Evolutionary conservation across 2,329 filamentous ascomycete genomes (phyloP).

Genomic region (Talaromyces sp.): DNA sequence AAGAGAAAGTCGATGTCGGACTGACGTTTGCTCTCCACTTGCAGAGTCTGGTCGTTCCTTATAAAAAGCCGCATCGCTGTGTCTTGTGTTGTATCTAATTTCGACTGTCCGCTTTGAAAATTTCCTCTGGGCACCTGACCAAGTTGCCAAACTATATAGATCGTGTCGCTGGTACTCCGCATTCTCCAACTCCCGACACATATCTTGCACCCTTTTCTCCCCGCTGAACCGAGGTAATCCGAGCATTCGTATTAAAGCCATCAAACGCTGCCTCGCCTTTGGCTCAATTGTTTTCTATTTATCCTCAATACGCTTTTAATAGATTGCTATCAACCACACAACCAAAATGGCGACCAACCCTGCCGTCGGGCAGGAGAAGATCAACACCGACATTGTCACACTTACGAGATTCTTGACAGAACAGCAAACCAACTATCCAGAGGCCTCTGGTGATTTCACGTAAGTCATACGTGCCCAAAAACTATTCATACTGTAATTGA

Average conservation of each 20-base stretch:
- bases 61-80: background rate
- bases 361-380: conserved; percentile 59
- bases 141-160: background rate
- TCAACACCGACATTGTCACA: conserved; percentile 95
- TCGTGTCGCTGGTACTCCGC: background rate
- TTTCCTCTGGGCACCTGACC: background rate
- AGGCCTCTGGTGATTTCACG: conserved; percentile 98
- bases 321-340: conserved; percentile 8
- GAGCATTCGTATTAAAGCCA: conserved; percentile 1
- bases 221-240: conserved; percentile 26
- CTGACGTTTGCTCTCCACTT: background rate
- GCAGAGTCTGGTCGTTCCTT: background rate
- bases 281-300: background rate
- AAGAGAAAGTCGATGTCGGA: background rate
- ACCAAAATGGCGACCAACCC: conserved; percentile 39
- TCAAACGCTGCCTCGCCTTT: background rate
- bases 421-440: conserved; percentile 86
- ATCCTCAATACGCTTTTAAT: background rate
- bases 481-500: background rate
- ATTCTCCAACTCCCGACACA: conserved; percentile 1
- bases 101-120: background rate
- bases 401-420: conserved; percentile 94
- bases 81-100: background rate
- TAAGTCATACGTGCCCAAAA: conserved; percentile 43
- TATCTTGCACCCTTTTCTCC: conserved; percentile 2